These are phyloP conservation scores for Nakazawaea wickerhamii DNA, from an alignment of 805 yeast species.

Conservation along the genomic window DNA sequence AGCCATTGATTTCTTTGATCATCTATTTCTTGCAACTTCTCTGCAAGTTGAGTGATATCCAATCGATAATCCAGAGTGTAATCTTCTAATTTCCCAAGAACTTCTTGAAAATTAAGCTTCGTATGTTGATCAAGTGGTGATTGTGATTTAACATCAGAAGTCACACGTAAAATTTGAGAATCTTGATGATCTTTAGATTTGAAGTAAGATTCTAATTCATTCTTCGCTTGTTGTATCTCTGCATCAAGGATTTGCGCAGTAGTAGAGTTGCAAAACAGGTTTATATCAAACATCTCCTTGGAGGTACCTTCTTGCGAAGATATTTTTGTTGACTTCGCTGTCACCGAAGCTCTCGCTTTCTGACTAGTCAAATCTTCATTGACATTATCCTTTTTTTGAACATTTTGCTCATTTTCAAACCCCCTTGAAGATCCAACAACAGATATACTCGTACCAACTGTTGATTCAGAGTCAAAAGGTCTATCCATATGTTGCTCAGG, in stretches of 20 bases:
- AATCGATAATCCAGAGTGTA: background rate
- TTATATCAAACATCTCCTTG: background rate
- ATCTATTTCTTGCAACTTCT: conserved; percentile 4
- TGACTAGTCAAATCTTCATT: background rate
- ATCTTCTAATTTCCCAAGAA: background rate
- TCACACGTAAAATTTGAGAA: background rate
- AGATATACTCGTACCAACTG: background rate
- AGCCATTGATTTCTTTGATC: conserved; percentile 8
- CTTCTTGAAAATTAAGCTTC: background rate
- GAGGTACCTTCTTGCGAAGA: background rate
- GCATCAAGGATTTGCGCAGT: background rate
- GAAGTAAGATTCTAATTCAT: background rate
- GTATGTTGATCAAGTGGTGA: conserved; percentile 3
- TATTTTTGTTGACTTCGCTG: background rate
- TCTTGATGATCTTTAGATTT: background rate
- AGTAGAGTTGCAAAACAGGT: background rate
- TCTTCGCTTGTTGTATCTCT: background rate
- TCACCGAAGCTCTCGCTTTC: background rate
- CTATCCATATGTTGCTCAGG: background rate
- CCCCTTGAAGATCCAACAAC: conserved; percentile 3
- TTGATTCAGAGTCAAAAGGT: background rate
- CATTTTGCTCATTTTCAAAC: background rate
- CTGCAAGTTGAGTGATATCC: background rate
- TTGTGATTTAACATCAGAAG: background rate
- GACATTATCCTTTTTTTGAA: background rate